A percentile compares a stretch with the other conserved stretches of the same genome.
Conservation (phyloP, 225 moss, liverwort and hornwort genomes). For the Antitrichia curtipendula region DNA sequence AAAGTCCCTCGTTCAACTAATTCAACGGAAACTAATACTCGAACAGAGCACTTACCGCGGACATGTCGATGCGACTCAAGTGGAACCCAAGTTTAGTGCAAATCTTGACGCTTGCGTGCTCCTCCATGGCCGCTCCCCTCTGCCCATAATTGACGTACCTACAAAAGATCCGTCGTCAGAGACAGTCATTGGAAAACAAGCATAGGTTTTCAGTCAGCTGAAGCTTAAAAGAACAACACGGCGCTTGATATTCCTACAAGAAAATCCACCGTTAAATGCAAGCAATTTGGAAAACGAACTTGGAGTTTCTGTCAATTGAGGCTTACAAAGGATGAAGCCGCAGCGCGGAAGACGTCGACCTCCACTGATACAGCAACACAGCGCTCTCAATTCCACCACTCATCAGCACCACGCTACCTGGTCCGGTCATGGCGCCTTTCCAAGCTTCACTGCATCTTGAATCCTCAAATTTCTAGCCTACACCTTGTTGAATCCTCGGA, state of each 20-base stretch:
- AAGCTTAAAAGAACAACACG: no score
- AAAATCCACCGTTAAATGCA: background rate
- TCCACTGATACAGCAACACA: conserved; percentile 49
- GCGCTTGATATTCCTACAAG: conserved; percentile 13
- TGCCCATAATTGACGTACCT: conserved; percentile 66
- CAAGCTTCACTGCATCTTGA: background rate
- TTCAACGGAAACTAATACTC: background rate
- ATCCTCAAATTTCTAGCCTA: background rate
- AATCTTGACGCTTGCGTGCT: conserved; percentile 39
- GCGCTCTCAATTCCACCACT: conserved; percentile 68
- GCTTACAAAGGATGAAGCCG: conserved; percentile 47
- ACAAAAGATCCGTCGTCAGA: background rate
- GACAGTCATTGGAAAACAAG: background rate
- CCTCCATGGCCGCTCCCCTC: conserved; percentile 51
- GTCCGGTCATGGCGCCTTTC: conserved; percentile 18
- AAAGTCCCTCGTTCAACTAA: background rate
- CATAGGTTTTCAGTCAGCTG: background rate
- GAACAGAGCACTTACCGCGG: background rate
- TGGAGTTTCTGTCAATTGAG: background rate
- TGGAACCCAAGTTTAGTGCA: conserved; percentile 29
- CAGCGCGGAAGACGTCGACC: conserved; percentile 14
- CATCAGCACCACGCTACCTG: conserved; percentile 31
- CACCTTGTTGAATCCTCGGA: background rate
- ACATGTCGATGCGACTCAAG: conserved; percentile 37
- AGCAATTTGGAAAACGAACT: background rate